Evolutionary conservation across 2,329 filamentous ascomycete species (phyloP), one percentile per base, ranked within the genome.

Genomic region (Sphaerulina vaccinii): DNA sequence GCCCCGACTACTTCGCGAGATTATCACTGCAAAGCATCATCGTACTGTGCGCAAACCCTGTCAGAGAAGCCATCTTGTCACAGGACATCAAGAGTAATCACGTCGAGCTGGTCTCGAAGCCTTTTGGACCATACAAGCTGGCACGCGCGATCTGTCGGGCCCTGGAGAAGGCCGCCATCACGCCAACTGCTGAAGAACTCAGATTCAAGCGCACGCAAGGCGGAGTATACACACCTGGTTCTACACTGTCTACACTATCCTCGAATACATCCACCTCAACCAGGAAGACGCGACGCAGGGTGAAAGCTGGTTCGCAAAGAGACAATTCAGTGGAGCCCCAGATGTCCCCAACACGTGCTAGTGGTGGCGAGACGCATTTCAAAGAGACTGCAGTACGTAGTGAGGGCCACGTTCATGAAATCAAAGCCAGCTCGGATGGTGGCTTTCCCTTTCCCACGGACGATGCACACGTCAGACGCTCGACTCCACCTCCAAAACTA

Each of bases 21-120:
- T 19, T 49, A 7, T 54, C 42, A 19, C 46, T 52, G 16, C 56
- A 60, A 22, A 64, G 60, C 18, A 59, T 70, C 39, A 61, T 71
- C 29, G 60, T 71, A 9, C 52, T 71, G 3, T 70, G 68, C 49
- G 64, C 67, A 10, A 67, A 65, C 45, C 59, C 65, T 4, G 62
- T 65, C 24, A 47, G 59, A 23, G 57, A 61, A 51, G 54, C 57
- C 2, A 49, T 58, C n/a, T 35, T 61, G 29, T 41, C 59, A 3
- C 51, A 55, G 36, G 59, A 61, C 35, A 59, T 62, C 27, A 49
- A 51, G 15, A 57, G 59, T 18, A 33, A n/a, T 23, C 52, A 50
- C 22, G 56, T 62, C 3, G 59, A 56, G 33, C 22, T 56, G 18
- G 18, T 61, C 4, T 54, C 48, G 15, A 61, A 61, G 40, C 59